Base-by-base conservation (phyloP, 805 yeast species). In the Wickerhamomyces queroliae region DNA sequence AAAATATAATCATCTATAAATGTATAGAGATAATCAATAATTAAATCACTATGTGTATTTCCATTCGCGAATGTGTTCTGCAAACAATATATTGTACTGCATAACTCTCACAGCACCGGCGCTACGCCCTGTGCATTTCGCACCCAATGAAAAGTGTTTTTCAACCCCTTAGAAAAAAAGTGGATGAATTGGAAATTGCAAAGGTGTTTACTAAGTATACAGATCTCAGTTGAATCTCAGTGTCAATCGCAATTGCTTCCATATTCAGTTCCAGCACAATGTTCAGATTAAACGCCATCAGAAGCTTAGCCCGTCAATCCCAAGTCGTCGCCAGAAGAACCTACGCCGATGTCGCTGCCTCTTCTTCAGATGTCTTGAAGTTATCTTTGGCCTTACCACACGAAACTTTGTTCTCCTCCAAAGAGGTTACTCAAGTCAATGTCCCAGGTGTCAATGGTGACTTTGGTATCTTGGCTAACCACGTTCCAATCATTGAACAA, bases 401-500 rank as follows among this genome's bases (percentile, higher is more conserved):
- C 64, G 80, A 83, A 67, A 61, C 83, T 43, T 64, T 79, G 58
- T 79, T 70, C 62, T 56, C 77, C 38, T 76, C 76, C 40, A 62
- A 55, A 38, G 44, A 49, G 31, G 74, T 69, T 33, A 59, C 64
- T 59, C 88, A 93, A 75, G 98, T 93, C 55, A 93, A 93, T 72
- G 74, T 93, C 53, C 99, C 99, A 60, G 95, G 96, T 49, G 75
- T 83, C 58, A 81, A 93, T 52, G 99, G 99, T 65, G 95, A 86
- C 62, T 78, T 91, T 68, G 99, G 99, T 86, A 78, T 93, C 51
- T 73, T 93, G 62, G 96, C 98, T 56, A 83, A 87, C 73, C 99
- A 93, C 80, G 96, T 93, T 59, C 98, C 99, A 58, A 79, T 85
- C 57, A 88, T 91, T 49, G 98, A 93, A 72, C 95, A 93, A 76